Evolutionary conservation across 257 asterid species (phyloP), one percentile per base, ranked within the genome.

Genomic region (Solanum stenotomum): DNA sequence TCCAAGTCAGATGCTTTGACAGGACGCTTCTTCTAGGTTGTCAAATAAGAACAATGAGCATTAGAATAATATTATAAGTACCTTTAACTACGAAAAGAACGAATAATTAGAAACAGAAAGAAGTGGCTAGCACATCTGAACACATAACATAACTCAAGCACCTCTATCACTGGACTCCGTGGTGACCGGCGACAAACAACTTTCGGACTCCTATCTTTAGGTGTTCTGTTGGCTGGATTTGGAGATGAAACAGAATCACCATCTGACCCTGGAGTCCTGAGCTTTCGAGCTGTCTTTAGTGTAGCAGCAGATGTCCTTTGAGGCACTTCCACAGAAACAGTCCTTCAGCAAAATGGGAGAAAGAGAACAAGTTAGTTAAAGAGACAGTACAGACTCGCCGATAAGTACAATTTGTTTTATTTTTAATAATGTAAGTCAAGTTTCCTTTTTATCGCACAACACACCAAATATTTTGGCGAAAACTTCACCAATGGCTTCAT

Each of bases 151-250:
- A 44, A 52, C 27, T 75, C 35, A 56, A 33, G 35, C 91, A 96
- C 99, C 99, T 94, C 96, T 83, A 83, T 63, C 42, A 92, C 94
- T 37, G 96, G 96, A 85, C 95, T 93, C 91, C 93, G 89, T 22
- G 97, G 97, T 75, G 98, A 94, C 3, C 93, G 91, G 16, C 93
- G 96, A 63, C 90, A 94, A 78, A 90, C 93, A 85, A 93, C 93
- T 88, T 92, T 94, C 4, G 98, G 94, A 91, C 95, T 94, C 91
- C 92, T 94, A 23, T 92, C 93, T 90, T 95, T 96, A 5, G 95
- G 92, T 44, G 93, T 93, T 88, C 90, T 92, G 91, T 90, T 91
- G 11, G 87, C 88, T n/a, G 88, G 87, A 89, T 90, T 93, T 14
- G 98, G 96, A 84, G 96, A 91, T 31, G 94, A 83, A 87, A 88